Conservation (phyloP, 768 basidiomycete genomes). For the Lactarius quietus region DNA sequence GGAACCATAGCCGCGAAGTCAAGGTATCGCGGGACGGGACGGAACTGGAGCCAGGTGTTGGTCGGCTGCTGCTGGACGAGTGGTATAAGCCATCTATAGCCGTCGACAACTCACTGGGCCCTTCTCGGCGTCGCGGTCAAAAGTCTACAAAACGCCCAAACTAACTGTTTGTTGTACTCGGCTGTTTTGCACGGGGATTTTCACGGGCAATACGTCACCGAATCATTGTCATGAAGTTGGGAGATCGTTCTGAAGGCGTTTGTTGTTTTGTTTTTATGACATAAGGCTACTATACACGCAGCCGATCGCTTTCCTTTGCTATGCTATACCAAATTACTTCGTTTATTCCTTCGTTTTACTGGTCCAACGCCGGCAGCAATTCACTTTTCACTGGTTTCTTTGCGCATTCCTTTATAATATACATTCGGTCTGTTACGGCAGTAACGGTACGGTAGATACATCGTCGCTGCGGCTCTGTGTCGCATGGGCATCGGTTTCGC, state of each 20-base stretch:
- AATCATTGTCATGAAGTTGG: not conserved
- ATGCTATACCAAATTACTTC: not conserved
- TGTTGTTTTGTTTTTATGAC: not conserved
- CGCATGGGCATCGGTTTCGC: too few species aligned
- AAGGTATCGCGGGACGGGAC: slow-evolving; percentile 89
- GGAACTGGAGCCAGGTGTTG: slow-evolving; percentile 80
- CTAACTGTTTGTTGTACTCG: not conserved
- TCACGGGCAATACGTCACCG: not conserved
- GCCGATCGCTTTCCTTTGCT: not conserved
- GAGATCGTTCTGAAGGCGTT: not conserved
- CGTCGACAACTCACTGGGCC: slow-evolving; percentile 20
- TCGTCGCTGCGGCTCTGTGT: too few species aligned
- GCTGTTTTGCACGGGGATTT: slow-evolving; percentile 19
- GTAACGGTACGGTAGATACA: too few species aligned
- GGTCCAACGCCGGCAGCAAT: not conserved
- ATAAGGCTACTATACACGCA: not conserved
- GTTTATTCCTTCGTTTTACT: not conserved
- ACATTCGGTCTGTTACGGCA: not conserved
- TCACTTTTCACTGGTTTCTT: not conserved
- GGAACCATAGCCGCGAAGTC: slow-evolving; percentile 83
- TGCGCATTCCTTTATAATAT: not conserved
- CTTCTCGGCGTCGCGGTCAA: slow-evolving; percentile 5
- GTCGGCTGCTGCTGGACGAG: slow-evolving; percentile 62
- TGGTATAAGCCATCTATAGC: slow-evolving; percentile 47
- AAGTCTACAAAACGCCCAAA: slow-evolving; percentile 7